Evolutionary conservation across 1,139 yeast species (phyloP), one percentile per base, ranked within the genome.

Genomic region (Arxiozyma heterogenica): DNA sequence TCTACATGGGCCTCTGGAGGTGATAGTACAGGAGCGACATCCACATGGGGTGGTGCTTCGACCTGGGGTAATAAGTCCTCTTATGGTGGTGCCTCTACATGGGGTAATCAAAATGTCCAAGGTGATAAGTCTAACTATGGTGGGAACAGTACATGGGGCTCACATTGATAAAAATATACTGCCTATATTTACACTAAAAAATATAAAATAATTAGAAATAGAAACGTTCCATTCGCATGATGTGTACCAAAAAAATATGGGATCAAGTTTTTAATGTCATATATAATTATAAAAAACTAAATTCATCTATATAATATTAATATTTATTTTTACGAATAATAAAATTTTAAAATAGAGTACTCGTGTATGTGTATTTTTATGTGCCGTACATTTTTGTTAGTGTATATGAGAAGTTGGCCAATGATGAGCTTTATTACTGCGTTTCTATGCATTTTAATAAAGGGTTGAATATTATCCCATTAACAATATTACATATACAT

Each of bases 1-100:
- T 67, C 71, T 12, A 64, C 70, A 17, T 68, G 71, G 70, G 68
- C 68, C 11, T 58, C 67, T 17, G 61, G 64, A 51, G 70, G 69
- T 46, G 69, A 65, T 41, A 50, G 59, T 39, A 65, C 61, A 41
- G 71, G 69, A 38, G 65, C 64, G n/a, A 55, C 66, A 9, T 63
- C 71, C 17, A 58, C 69, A 57, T 67, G 72, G 60, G 75, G 75
- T 42, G 68, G 64, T 49, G 46, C 39, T 20, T 42, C 45, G 7
- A 46, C 49, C 1, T 46, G 49, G 49, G 68, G 68, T 47, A 64
- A 62, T 53, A 62, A 60, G 51, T 64, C 68, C n/a, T 58, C 63
- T 20, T 61, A 66, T 53, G 71, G 69, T 51, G 69, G 69, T 45
- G 56, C 57, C 41, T 64, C 68, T 55, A 61, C 77, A 53, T 71